A percentile compares a stretch with the other conserved stretches of the same genome.
These are phyloP conservation scores for Aspergillus avenaceus DNA, from an alignment of 495 filamentous ascomycete genomes.

Conservation along the genomic window DNA sequence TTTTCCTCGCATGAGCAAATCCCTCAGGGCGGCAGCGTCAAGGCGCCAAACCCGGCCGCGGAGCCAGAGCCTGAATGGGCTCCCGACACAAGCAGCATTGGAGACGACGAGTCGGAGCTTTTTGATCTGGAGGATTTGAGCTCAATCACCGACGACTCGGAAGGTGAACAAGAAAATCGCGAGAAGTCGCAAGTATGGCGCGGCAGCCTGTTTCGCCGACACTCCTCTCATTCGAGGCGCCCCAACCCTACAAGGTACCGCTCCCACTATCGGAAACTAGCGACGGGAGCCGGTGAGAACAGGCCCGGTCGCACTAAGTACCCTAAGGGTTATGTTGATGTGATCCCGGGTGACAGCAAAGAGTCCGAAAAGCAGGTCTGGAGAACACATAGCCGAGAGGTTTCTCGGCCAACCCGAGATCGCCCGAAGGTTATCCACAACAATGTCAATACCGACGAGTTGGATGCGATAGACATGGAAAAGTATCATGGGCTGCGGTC, in stretches of 20 bases:
- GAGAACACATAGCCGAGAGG: slow-evolving; percentile 1
- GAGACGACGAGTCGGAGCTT: slow-evolving; percentile 12
- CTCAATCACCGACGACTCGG: slow-evolving; percentile 11
- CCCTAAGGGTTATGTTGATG: slow-evolving; percentile 7
- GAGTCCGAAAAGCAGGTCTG: not conserved
- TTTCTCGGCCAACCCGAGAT: slow-evolving; percentile 7
- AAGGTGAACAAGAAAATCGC: slow-evolving; percentile 2
- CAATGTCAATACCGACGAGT: slow-evolving; percentile 8
- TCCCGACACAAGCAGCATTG: slow-evolving; percentile 13
- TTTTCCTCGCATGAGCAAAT: not conserved
- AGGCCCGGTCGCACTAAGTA: slow-evolving; percentile 4
- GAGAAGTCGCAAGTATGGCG: slow-evolving; percentile 8
- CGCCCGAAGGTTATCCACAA: slow-evolving; percentile 19
- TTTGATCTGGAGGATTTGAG: slow-evolving; percentile 7
- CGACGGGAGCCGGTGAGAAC: not conserved
- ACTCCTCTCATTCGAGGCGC: slow-evolving; percentile 9
- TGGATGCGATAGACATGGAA: slow-evolving; percentile 18
- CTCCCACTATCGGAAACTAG: slow-evolving; percentile 15
- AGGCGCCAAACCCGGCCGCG: not conserved
- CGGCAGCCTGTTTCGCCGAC: slow-evolving; percentile 14
- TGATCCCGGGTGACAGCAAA: slow-evolving; percentile 12
- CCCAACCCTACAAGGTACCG: slow-evolving; percentile 5
- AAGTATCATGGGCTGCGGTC: slow-evolving; percentile 6
- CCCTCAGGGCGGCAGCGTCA: not conserved
- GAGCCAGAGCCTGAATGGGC: slow-evolving; percentile 10